phyloP scores from a whole-genome alignment of 2,329 filamentous ascomycete genomes.

The Claviceps africana region DNA sequence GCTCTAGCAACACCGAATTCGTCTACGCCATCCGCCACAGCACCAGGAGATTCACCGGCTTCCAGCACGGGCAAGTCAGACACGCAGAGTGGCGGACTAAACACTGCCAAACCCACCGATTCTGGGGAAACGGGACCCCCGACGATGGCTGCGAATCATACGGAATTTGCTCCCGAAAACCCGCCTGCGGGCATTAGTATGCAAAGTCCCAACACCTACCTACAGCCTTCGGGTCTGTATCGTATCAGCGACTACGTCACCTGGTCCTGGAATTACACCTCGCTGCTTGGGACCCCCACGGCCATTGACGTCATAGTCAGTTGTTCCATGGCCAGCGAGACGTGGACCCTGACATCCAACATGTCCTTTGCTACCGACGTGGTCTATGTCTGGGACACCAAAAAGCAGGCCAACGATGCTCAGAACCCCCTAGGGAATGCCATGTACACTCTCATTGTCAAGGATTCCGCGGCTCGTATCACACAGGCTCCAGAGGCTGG shows the following conservation, averaged over 20 bases:
- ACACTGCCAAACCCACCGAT: slow-evolving; percentile 22
- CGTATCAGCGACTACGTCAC: slow-evolving; percentile 47
- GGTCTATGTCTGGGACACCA: slow-evolving; percentile 45
- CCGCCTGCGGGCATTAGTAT: slow-evolving; percentile 39
- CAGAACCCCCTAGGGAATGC: slow-evolving; percentile 35
- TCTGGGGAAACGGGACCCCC: slow-evolving; percentile 11
- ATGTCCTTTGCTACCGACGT: slow-evolving; percentile 41
- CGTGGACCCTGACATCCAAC: slow-evolving; percentile 50
- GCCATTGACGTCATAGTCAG: slow-evolving; percentile 46
- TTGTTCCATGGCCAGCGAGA: slow-evolving; percentile 35
- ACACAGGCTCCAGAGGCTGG: slow-evolving; percentile 39
- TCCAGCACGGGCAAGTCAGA: slow-evolving; percentile 5
- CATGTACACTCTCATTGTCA: slow-evolving; percentile 47
- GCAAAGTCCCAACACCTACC: slow-evolving; percentile 33
- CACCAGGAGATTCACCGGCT: not conserved
- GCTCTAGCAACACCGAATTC: not conserved
- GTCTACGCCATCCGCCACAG: slow-evolving; percentile 7
- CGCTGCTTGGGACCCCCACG: slow-evolving; percentile 41
- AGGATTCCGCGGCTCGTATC: slow-evolving; percentile 39
- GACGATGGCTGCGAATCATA: slow-evolving; percentile 19
- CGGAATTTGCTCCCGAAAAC: slow-evolving; percentile 29
- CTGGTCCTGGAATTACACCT: slow-evolving; percentile 53
- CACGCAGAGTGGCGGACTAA: slow-evolving; percentile 24
- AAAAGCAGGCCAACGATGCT: slow-evolving; percentile 30
- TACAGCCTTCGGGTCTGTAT: slow-evolving; percentile 35